Base-by-base conservation (phyloP, 73 alveolate genomes). In the Blepharisma stoltei region DNA sequence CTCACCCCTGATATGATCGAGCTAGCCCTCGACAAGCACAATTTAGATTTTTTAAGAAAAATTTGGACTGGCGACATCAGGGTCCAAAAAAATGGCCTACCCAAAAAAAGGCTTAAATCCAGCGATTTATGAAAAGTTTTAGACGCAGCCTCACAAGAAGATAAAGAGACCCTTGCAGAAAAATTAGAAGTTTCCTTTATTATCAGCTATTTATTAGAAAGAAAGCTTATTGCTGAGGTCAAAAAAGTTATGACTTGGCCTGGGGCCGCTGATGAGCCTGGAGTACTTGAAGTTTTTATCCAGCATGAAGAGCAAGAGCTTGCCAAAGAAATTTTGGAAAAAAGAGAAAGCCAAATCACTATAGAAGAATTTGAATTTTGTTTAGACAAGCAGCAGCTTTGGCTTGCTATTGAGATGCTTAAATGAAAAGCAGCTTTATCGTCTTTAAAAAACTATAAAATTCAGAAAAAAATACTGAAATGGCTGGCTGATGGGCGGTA, bases 191-290 rank as follows among this genome's bases (percentile, higher is more conserved):
- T 44, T 38, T 46, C 55, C 4, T 44, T 14, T 69, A 69, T 69
- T 43, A 44, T 69, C 4, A 25, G 5, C 23, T 37, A 9, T n/a
- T 25, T 69, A n/a, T 53, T 69, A 14, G 60, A 38, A 38, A 69
- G 65, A 44, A 43, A 43, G 5, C 55, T n/a, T 0, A 44, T 38
- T 11, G 4, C 0, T 14, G 79, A 69, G 5, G 79, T 53, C 20
- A 11, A 80, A n/a, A 44, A 38, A 69, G 65, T 69, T 25, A 69
- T 69, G 27, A 46, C 55, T 44, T 69, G 79, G 79, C 79, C 79
- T 44, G 79, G 45, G 37, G 79, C 65, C 27, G 79, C 67, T 11
- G 79, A 69, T 44, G 79, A 69, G 14, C 23, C 23, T 14, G 79
- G 45, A 1, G 20, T 69, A 1, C 6, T 69, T 38, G 27, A 43